A percentile compares a stretch with the other conserved stretches of the same genome.
These are phyloP conservation scores for Nicotiana knightiana DNA, from an alignment of 257 asterid genomes.

Conservation along the genomic window DNA sequence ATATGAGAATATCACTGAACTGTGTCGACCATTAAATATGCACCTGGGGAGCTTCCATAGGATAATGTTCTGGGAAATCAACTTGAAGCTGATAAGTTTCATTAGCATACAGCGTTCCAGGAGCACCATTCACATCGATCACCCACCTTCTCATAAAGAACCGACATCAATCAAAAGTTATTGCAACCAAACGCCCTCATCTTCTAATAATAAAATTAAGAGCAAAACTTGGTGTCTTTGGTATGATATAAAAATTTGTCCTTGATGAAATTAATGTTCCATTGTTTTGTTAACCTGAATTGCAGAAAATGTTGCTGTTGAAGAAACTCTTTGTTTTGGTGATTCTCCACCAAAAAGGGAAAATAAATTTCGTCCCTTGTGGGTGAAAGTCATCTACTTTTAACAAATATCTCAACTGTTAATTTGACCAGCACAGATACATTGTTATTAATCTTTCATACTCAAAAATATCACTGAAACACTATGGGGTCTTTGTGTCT, in stretches of 20 bases:
- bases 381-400: neutral
- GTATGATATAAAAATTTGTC: too few relatives aligned
- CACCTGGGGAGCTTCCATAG: slow-evolving; percentile 57
- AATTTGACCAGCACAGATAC: neutral
- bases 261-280: too few relatives aligned
- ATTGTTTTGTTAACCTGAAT: too few relatives aligned
- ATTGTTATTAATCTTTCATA: neutral
- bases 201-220: neutral
- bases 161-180: neutral
- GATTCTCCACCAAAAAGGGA: neutral
- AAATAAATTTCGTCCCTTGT: too few relatives aligned
- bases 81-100: slow-evolving; percentile 50
- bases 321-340: too few relatives aligned
- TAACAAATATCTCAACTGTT: too few relatives aligned
- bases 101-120: slow-evolving; percentile 36
- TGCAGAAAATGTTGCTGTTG: too few relatives aligned
- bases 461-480: neutral
- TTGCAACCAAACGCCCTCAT: neutral
- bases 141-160: slow-evolving; percentile 32
- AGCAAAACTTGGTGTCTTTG: neutral
- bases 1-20: neutral
- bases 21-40: neutral
- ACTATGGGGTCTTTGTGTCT: neutral
- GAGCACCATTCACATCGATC: slow-evolving; percentile 46
- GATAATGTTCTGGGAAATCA: slow-evolving; percentile 50